Base-by-base conservation (phyloP, 2,329 filamentous ascomycete genomes). In the Calonectria hawksworthii region DNA sequence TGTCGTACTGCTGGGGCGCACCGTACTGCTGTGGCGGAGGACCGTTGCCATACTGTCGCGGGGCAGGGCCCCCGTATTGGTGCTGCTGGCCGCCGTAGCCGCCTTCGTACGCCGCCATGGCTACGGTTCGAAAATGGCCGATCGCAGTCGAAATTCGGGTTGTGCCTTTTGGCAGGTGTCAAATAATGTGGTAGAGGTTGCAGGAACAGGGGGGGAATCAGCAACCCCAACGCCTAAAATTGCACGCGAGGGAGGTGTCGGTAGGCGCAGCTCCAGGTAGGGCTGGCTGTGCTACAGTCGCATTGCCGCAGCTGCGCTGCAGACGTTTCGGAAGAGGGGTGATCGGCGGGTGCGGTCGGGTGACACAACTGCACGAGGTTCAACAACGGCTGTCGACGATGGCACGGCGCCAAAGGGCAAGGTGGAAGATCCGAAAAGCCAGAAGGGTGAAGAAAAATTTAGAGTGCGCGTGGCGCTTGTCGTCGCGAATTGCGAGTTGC, bases 61-160 rank as follows among this genome's bases (percentile, higher is more conserved):
- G 85, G 61, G 79, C 81, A 63, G 85, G 86, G 47, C 88, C 88
- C 75, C 85, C 86, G 79, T 90, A 90, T n/a, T 87, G 86, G 72
- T 87, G 87, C 79, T 89, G 86, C 68, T 88, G 86, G 56, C 79
- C 84, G 72, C 85, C 85, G 74, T 82, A 82, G n/a, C 78, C 87
- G 75, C 85, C 86, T 75, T 90, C 87, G 80, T 90, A 90, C 59
- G 72, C 61, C 51, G 89, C 88, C 90, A 91, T 91, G 21, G 38
- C 51, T 67, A 47, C 54, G 67, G 63, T 56, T 76, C 61, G 41
- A 44, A 51, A 56, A 68, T 63, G 41, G 68, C 21, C 41, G 66
- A 70, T n/a, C 34, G 38, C 41, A 34, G 36, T 71, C 36, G 32
- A 72, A 52, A 8, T 36, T 52, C 30, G 36, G 32, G 32, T 65